Percentiles rank a stretch among this genome's conserved stretches.
Conservation (phyloP, 1,139 yeast genomes). For the Geotrichum cucujoidarum region DNA sequence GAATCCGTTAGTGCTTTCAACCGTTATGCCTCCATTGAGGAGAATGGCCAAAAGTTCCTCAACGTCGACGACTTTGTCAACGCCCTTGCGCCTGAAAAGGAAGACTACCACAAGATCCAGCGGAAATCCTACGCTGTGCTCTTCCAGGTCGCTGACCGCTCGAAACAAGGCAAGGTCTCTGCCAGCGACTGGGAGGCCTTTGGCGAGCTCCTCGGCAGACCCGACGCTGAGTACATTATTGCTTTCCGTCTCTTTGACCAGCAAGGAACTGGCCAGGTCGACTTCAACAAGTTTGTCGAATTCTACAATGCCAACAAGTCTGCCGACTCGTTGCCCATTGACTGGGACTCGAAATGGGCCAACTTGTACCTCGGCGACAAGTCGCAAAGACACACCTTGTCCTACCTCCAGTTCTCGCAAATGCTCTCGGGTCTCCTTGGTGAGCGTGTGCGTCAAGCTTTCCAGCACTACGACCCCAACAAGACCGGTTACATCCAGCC, state of each 20-base stretch:
- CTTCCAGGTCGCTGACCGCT: conserved; percentile 42
- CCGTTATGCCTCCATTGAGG: conserved; percentile 17
- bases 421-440: conserved; percentile 44
- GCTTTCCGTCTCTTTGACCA: conserved; percentile 43
- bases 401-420: conserved; percentile 43
- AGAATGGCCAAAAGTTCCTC: conserved; percentile 43
- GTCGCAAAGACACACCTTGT: conserved; percentile 38
- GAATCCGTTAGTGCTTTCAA: conserved; percentile 16
- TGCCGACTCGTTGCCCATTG: conserved; percentile 40
- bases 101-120: conserved; percentile 41
- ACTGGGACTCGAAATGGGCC: conserved; percentile 44
- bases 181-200: conserved; percentile 42
- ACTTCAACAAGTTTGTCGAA: conserved; percentile 39
- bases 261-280: conserved; percentile 39
- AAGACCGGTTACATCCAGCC: conserved; percentile 41
- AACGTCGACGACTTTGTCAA: conserved; percentile 43
- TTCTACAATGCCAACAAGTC: conserved; percentile 37
- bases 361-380: conserved; percentile 40
- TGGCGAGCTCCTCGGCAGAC: conserved; percentile 39
- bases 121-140: conserved; percentile 43
- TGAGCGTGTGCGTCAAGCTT: conserved; percentile 46
- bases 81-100: conserved; percentile 43
- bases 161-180: conserved; percentile 34
- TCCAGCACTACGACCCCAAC: conserved; percentile 37
- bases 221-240: conserved; percentile 47